Base-by-base conservation (phyloP, 345 rosid genomes). In the Euphorbia lathyris region DNA sequence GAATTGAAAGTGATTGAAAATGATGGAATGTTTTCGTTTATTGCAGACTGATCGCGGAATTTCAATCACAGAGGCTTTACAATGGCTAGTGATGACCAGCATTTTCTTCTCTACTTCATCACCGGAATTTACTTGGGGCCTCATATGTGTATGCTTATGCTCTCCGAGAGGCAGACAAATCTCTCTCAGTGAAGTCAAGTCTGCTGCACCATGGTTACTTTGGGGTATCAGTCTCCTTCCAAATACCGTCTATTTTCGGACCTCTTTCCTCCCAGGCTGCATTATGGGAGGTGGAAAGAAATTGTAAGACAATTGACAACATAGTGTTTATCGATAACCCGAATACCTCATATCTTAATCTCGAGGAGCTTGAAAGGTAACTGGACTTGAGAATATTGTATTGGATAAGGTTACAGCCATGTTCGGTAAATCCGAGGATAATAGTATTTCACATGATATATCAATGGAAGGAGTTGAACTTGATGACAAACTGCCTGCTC, bases 261-360 rank as follows among this genome's bases (percentile, higher is more conserved):
- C 57, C 63, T 79, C 48, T 79, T 66, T 71, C 80, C 82, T 9
- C 20, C 17, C 1, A 25, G 71, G n/a, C 58, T 81, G 52, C 85
- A 85, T 38, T 72, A 57, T 58, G 62, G 20, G 48, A 36, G 72
- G 4, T 74, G 25, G 14, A 67, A 69, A 78, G 73, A 52, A 29
- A 0, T 30, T 58, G 27, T 67, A 66, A 71, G 70, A 48, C 74
- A 17, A 59, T 82, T 30, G 26, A 16, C 25, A 81, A 78, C 73
- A 80, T 83, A 63, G 60, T 55, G 22, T 85, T 82, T 36, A 74
- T 78, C 25, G 58, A 70, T 67, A 68, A 82, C 25, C 84, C 86
- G 25, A 69, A 81, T 50, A 48, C 53, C 26, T 72, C 77, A 64
- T 79, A 73, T 67, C 76, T 74, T 79, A 76, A 69, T 23, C 25